Conservation (phyloP, 495 filamentous ascomycete species). For the Sphaerosporella brunnea region DNA sequence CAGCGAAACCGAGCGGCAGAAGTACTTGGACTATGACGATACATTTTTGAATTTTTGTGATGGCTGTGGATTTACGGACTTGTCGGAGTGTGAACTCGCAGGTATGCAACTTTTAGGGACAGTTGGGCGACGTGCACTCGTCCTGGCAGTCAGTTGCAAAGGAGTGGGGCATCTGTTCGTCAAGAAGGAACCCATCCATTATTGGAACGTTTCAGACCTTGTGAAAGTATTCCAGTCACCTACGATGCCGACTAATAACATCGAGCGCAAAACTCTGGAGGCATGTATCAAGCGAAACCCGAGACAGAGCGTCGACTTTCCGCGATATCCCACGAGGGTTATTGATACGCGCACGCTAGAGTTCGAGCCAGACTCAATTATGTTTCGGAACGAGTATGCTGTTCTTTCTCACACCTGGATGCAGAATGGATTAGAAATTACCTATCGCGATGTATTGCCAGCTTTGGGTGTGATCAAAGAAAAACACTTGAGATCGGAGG, state of each 20-base stretch:
- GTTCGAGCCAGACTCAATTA: neutral
- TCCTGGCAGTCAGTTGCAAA: neutral
- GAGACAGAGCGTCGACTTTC: conserved; percentile 31
- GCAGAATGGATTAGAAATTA: neutral
- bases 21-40: no score
- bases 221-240: neutral
- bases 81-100: no score
- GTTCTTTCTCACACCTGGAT: conserved; percentile 6
- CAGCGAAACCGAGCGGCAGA: no score
- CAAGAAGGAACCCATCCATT: neutral
- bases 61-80: no score
- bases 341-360: conserved; percentile 3
- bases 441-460: neutral
- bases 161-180: neutral
- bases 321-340: conserved; percentile 1
- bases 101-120: no score
- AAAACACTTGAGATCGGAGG: no score
- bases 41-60: no score
- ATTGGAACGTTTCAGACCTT: neutral
- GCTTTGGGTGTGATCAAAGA: no score
- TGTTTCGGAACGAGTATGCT: neutral
- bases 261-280: no score
- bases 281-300: conserved; percentile 34
- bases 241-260: neutral
- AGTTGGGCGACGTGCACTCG: neutral